These are phyloP conservation scores for Boletus sensibilis DNA, from an alignment of 768 basidiomycete genomes.

Conservation along the genomic window DNA sequence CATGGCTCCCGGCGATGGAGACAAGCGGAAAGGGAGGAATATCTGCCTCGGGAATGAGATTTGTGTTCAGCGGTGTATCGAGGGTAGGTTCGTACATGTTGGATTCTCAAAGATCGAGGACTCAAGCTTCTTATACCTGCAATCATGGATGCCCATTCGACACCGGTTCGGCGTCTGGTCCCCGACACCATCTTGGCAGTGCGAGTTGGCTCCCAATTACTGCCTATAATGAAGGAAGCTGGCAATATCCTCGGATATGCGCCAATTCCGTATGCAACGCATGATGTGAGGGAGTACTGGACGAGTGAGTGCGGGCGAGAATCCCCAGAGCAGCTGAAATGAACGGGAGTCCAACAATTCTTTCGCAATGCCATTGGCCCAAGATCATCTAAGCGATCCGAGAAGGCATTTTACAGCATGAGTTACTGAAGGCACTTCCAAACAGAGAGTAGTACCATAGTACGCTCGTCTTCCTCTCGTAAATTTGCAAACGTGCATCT, in stretches of 20 bases:
- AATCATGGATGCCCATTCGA: neutral
- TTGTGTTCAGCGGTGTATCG: neutral
- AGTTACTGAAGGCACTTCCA: neutral
- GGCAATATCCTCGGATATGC: neutral
- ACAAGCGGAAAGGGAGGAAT: too few species aligned
- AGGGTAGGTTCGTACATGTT: constrained; percentile 4
- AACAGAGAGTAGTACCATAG: neutral
- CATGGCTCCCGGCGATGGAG: neutral
- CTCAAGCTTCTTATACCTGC: neutral
- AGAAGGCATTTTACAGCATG: neutral
- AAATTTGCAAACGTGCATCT: neutral
- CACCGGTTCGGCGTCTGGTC: too few species aligned
- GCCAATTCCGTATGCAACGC: neutral
- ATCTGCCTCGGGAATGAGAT: neutral
- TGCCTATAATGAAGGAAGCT: neutral
- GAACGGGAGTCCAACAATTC: neutral
- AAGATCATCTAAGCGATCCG: neutral
- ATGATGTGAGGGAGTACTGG: neutral
- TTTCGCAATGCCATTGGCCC: neutral
- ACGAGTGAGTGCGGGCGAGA: neutral
- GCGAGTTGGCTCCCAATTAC: too few species aligned
- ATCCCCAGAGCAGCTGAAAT: neutral
- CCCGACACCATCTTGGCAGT: too few species aligned
- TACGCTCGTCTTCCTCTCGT: neutral
- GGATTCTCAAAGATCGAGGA: neutral